Conservation (phyloP, 768 basidiomycete species). For the Nidularia pulvinata region DNA sequence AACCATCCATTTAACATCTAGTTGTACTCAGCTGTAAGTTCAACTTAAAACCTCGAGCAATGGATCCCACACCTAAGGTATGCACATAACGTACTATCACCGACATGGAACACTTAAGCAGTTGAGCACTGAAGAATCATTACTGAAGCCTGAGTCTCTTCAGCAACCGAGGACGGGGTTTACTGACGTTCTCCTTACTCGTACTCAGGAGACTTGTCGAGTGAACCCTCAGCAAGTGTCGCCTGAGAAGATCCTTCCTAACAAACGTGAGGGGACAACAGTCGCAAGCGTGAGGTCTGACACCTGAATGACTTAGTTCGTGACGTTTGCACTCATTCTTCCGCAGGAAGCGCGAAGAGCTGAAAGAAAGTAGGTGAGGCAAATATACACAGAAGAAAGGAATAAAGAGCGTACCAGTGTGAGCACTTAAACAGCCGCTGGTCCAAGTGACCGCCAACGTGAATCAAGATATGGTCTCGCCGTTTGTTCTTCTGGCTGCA, state of each 20-base stretch:
- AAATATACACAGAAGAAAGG: not conserved
- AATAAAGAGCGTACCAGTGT: slow-evolving; percentile 50
- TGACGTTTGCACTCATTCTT: slow-evolving; percentile 82
- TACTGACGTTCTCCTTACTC: not conserved
- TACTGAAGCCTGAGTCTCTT: no score
- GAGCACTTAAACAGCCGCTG: slow-evolving; percentile 65
- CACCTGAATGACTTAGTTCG: slow-evolving; percentile 61
- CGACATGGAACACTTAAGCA: no score
- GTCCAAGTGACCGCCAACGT: slow-evolving; percentile 72
- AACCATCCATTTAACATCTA: no score
- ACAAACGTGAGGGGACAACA: slow-evolving; percentile 57
- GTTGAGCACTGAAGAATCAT: no score
- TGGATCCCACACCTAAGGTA: no score
- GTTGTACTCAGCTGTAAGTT: no score
- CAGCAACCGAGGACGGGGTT: no score
- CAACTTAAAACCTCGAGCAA: no score
- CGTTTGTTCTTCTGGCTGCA: slow-evolving; percentile 72
- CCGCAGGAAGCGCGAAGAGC: slow-evolving; percentile 63
- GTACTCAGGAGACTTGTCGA: slow-evolving; percentile 14
- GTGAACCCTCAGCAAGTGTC: slow-evolving; percentile 64
- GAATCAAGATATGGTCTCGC: slow-evolving; percentile 73
- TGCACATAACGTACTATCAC: no score
- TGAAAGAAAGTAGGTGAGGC: slow-evolving; percentile 15
- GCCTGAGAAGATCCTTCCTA: slow-evolving; percentile 66
- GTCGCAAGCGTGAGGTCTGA: slow-evolving; percentile 57